Conservation (phyloP, 345 rosid species). For the Lepidium didymum region DNA sequence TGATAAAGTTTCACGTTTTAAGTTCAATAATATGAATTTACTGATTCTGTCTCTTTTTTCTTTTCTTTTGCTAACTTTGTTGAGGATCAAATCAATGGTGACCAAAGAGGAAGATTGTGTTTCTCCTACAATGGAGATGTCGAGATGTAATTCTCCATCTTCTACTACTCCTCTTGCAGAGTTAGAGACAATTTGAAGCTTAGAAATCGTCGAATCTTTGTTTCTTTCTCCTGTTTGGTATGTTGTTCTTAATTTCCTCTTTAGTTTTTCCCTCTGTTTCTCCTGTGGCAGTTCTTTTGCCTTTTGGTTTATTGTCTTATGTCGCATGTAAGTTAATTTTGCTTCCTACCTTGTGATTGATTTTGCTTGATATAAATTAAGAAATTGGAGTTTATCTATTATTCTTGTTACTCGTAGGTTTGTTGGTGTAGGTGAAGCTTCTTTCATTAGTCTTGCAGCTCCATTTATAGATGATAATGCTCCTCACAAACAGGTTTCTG, state of each 20-base stretch:
- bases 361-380: neutral
- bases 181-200: slow-evolving; percentile 12
- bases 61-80: neutral
- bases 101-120: slow-evolving; percentile 4
- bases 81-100: slow-evolving; percentile 7
- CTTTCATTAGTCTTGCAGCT: slow-evolving; percentile 97
- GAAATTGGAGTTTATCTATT: neutral
- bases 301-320: slow-evolving; percentile 74
- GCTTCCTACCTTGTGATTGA: neutral
- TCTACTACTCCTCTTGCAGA: slow-evolving; percentile 15
- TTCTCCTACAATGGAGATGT: neutral
- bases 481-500: slow-evolving; percentile 54
- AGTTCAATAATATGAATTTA: neutral
- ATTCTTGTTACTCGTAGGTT: slow-evolving; percentile 43
- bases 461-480: slow-evolving; percentile 97
- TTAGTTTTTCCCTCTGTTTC: neutral
- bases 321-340: slow-evolving; percentile 64
- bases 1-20: neutral
- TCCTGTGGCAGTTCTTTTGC: slow-evolving; percentile 69
- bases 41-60: neutral
- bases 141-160: slow-evolving; percentile 5
- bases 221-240: slow-evolving; percentile 19
- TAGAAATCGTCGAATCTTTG: slow-evolving; percentile 11
- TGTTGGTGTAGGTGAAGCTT: slow-evolving; percentile 98
- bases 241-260: neutral